Percentiles rank a stretch among this genome's conserved stretches.
Evolutionary conservation across 345 rosid species (phyloP).

Genomic region (Brassica nigra): DNA sequence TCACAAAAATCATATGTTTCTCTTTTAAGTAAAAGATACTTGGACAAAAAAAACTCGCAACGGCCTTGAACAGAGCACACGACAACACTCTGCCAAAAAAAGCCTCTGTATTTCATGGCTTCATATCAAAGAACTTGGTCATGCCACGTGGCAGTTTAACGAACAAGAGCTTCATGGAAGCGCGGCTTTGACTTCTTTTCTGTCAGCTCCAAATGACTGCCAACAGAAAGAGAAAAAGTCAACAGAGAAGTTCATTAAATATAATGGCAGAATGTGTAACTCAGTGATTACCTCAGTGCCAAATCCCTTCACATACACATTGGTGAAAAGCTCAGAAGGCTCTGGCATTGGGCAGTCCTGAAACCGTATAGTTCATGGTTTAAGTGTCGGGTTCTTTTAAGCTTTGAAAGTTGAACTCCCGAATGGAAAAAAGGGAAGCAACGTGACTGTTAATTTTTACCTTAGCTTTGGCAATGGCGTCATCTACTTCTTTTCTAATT

Average conservation of each 20-base stretch:
- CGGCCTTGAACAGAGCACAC: background rate
- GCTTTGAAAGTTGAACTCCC: background rate
- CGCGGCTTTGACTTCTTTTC: constrained; percentile 74
- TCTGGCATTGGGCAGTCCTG: constrained; percentile 99
- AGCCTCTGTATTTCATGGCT: constrained; percentile 24
- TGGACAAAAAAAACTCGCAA: background rate
- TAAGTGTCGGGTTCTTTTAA: background rate
- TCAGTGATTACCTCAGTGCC: constrained; percentile 70
- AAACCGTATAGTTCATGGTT: background rate
- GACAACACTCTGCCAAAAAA: background rate
- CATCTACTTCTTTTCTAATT: constrained; percentile 86
- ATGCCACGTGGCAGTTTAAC: constrained; percentile 8
- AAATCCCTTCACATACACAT: constrained; percentile 75
- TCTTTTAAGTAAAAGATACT: background rate
- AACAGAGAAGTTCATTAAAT: background rate
- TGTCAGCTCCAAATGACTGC: constrained; percentile 82
- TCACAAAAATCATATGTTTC: constrained; percentile 13
- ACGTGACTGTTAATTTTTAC: constrained; percentile 34
- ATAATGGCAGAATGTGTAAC: background rate
- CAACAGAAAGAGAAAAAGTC: constrained; percentile 16
- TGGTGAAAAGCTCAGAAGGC: constrained; percentile 76
- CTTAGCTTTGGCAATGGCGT: constrained; percentile 96
- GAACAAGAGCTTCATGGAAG: constrained; percentile 57
- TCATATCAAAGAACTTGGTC: background rate
- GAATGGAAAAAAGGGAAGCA: background rate